Evolutionary conservation across 352 stramenopile species (phyloP).

Genomic region (Globisporangium barbulae): DNA sequence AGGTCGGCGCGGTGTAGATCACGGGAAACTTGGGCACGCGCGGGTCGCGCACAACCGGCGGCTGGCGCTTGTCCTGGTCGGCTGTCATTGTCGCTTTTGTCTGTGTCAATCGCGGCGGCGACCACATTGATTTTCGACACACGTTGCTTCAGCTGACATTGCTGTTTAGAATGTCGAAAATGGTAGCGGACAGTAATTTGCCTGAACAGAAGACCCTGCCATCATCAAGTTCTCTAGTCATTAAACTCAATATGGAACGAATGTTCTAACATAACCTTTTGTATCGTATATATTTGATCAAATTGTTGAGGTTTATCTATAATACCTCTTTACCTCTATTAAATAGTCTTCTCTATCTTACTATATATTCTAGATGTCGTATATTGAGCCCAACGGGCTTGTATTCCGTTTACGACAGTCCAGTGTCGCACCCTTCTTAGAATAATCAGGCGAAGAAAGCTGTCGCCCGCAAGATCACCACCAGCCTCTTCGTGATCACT

Average conservation of each 20-base stretch:
- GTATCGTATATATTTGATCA: neutral
- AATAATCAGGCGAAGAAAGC: neutral
- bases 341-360: too few species aligned
- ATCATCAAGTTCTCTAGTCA: neutral
- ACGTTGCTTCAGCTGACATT: neutral
- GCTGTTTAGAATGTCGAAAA: neutral
- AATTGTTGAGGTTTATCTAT: too few species aligned
- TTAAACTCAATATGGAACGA: neutral
- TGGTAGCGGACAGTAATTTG: neutral
- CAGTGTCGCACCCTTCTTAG: neutral
- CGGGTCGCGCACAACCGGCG: slow-evolving; percentile 51
- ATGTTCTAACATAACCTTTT: neutral
- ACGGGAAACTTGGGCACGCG: slow-evolving; percentile 65
- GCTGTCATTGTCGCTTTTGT: slow-evolving; percentile 1
- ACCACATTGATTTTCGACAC: too few species aligned
- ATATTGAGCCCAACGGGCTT: too few species aligned
- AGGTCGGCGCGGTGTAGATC: slow-evolving; percentile 57
- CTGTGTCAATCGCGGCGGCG: too few species aligned
- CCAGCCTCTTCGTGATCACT: neutral
- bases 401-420: too few species aligned
- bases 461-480: neutral
- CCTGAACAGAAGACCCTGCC: neutral
- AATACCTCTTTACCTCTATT: too few species aligned
- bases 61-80: slow-evolving; percentile 25
- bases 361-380: too few species aligned